Percentiles rank a stretch among this genome's conserved stretches.
phyloP scores from a whole-genome alignment of 2,329 filamentous ascomycete genomes.

The Trichophaea hybrida region DNA sequence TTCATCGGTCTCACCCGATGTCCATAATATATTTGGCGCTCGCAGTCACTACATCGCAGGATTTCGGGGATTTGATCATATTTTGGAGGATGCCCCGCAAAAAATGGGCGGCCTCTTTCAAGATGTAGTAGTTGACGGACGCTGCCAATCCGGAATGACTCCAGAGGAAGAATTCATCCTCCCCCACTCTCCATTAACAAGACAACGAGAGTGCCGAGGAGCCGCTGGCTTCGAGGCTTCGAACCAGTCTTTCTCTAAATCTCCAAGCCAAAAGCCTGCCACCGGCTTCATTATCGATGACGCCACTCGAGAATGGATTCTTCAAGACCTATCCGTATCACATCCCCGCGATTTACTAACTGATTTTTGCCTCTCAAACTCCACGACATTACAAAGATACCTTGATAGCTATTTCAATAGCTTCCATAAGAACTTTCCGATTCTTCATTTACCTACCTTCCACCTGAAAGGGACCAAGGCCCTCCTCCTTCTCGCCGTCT shows the following conservation, averaged over 20 bases:
- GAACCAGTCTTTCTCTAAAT: background rate
- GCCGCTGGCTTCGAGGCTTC: background rate
- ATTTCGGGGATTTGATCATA: background rate
- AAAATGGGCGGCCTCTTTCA: background rate
- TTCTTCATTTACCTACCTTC: conserved; percentile 1
- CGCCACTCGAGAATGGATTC: background rate
- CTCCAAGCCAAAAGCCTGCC: background rate
- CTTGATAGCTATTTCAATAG: conserved; percentile 5
- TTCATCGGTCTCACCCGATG: background rate
- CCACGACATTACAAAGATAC: background rate
- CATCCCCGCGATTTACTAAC: background rate
- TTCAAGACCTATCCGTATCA: background rate
- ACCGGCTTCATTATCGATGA: background rate
- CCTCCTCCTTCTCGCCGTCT: conserved; percentile 1
- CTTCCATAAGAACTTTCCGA: conserved; percentile 1
- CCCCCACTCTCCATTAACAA: background rate
- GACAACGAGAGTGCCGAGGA: background rate
- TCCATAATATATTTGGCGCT: background rate
- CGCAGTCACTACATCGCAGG: background rate
- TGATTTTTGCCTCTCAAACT: background rate
- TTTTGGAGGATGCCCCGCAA: background rate
- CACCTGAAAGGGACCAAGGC: background rate
- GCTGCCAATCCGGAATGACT: background rate
- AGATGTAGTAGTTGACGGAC: background rate
- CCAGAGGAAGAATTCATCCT: conserved; percentile 1